phyloP scores from a whole-genome alignment of 2,329 filamentous ascomycete genomes.

The Paecilomyces fulvus region DNA sequence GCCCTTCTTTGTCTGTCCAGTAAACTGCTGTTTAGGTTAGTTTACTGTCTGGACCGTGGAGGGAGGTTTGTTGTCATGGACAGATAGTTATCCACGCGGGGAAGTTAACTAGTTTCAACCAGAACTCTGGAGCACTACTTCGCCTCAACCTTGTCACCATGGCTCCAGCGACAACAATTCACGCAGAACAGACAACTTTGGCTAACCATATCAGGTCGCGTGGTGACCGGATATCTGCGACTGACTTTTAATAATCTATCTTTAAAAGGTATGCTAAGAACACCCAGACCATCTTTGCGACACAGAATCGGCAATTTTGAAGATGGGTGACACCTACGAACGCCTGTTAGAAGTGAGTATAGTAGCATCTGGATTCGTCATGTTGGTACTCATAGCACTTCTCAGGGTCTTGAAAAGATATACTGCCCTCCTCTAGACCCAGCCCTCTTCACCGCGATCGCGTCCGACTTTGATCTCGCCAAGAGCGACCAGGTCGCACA shows the following conservation, averaged over 20 bases:
- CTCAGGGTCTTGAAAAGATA: conserved; percentile 49
- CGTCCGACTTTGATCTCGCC: conserved; percentile 61
- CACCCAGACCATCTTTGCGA: conserved; percentile 2
- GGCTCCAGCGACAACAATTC: background rate
- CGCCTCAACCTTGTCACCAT: background rate
- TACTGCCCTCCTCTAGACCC: conserved; percentile 71
- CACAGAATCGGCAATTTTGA: conserved; percentile 4
- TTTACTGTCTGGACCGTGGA: background rate
- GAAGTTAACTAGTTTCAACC: background rate
- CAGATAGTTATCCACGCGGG: background rate
- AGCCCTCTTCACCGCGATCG: conserved; percentile 66
- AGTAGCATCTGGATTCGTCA: background rate
- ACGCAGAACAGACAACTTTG: background rate
- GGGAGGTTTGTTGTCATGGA: too few relatives aligned
- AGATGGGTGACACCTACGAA: conserved; percentile 6
- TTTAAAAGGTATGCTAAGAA: background rate
- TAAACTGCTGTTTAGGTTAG: background rate
- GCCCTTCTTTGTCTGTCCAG: too few relatives aligned
- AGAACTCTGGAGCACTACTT: background rate
- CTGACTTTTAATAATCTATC: background rate
- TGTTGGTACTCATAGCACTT: background rate
- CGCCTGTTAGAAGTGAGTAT: conserved; percentile 5
- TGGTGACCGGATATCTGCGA: background rate
- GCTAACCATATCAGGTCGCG: background rate
- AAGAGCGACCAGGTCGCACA: conserved; percentile 44